Percentiles rank a stretch among this genome's conserved stretches.
Evolutionary conservation across 306 rosid species (phyloP).

Genomic region (Rosa chinensis): DNA sequence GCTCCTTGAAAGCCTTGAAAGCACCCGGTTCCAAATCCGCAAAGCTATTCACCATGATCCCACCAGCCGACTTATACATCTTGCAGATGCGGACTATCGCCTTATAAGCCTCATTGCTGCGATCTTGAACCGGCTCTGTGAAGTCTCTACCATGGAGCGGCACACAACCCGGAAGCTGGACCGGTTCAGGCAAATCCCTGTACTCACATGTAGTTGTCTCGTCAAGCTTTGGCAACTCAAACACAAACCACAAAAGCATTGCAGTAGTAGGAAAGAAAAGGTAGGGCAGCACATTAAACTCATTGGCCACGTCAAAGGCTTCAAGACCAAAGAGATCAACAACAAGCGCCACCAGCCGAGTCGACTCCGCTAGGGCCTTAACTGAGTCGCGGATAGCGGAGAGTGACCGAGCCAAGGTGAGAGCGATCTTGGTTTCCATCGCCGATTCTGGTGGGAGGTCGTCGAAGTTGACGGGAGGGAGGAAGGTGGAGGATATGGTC

Average conservation of each 20-base stretch:
- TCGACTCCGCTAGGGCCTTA: neutral
- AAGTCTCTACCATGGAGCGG: slow-evolving; percentile 24
- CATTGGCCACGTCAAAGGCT: slow-evolving; percentile 20
- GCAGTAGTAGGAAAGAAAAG: slow-evolving; percentile 11
- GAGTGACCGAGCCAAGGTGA: slow-evolving; percentile 22
- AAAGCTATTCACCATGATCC: slow-evolving; percentile 27
- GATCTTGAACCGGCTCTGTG: neutral
- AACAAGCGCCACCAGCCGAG: slow-evolving; percentile 4
- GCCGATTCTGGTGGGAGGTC: slow-evolving; percentile 15
- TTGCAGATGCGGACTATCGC: neutral
- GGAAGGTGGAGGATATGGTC: slow-evolving; percentile 5
- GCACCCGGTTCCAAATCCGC: slow-evolving; percentile 18
- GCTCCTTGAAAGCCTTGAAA: slow-evolving; percentile 24
- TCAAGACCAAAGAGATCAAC: slow-evolving; percentile 18
- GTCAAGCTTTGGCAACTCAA: slow-evolving; percentile 24
- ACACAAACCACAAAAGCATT: neutral
- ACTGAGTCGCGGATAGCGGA: slow-evolving; percentile 17
- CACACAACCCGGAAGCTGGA: slow-evolving; percentile 27
- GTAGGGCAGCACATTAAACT: slow-evolving; percentile 8
- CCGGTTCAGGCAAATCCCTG: slow-evolving; percentile 20
- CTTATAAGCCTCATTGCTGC: slow-evolving; percentile 2
- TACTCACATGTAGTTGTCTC: slow-evolving; percentile 1
- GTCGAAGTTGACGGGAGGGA: slow-evolving; percentile 25
- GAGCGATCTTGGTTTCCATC: neutral
- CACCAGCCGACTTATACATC: neutral